These are phyloP conservation scores for Trichoderma hamatum DNA, from an alignment of 2,329 filamentous ascomycete genomes.

Conservation along the genomic window DNA sequence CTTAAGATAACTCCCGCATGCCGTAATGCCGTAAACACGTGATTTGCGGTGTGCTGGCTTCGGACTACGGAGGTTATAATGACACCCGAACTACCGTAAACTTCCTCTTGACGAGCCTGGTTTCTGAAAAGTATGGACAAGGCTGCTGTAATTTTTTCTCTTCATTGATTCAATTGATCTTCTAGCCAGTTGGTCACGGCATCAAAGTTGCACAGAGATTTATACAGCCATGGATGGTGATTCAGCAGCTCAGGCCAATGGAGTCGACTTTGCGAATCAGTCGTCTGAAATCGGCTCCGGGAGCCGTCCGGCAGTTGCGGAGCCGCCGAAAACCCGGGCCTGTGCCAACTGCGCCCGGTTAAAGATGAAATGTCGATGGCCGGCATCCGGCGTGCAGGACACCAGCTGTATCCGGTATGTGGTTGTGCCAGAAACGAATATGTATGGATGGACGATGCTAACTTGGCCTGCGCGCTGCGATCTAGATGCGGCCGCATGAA, in stretches of 20 bases:
- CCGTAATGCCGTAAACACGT: not conserved
- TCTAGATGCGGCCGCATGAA: constrained; percentile 42
- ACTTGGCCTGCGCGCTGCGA: not conserved
- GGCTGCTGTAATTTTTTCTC: not conserved
- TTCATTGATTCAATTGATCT: not conserved
- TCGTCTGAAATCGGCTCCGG: not conserved
- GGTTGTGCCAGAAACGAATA: not conserved
- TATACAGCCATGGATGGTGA: not conserved
- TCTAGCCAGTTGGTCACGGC: not conserved
- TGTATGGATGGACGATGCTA: not conserved
- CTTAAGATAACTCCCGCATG: not conserved
- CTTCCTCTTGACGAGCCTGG: not conserved
- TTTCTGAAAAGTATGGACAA: not conserved
- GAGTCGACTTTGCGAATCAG: not conserved
- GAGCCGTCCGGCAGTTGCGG: not conserved
- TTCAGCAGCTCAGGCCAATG: not conserved
- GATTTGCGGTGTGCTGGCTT: not conserved
- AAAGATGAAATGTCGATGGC: constrained; percentile 45
- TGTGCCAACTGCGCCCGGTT: constrained; percentile 41
- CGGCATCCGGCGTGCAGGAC: constrained; percentile 30
- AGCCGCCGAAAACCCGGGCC: constrained; percentile 33
- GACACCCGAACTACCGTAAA: not conserved
- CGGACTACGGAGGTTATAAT: constrained; percentile 9
- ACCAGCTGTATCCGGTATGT: constrained; percentile 37
- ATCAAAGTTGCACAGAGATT: not conserved